Conservation (phyloP, 331 rosid genomes). For the Arachis monticola region DNA sequence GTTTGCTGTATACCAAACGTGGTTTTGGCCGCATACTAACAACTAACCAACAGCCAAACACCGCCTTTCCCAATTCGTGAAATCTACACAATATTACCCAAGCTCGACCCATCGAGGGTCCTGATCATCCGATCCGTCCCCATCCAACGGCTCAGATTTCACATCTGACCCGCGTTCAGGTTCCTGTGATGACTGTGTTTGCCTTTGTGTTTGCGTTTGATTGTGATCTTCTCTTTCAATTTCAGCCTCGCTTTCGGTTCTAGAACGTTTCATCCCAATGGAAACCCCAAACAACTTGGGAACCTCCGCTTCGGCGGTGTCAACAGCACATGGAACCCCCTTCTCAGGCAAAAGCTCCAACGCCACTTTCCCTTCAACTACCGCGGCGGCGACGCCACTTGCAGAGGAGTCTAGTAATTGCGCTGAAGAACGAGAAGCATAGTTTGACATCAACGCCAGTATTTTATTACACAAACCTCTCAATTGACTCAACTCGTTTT, state of each 20-base stretch:
- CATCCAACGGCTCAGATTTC: slow-evolving; percentile 69
- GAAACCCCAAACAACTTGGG: slow-evolving; percentile 87
- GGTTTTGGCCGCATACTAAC: not conserved
- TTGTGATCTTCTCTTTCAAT: slow-evolving; percentile 47
- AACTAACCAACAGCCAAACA: slow-evolving; percentile 14
- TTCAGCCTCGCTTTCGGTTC: slow-evolving; percentile 54
- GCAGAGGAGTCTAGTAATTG: slow-evolving; percentile 50
- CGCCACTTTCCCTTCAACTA: slow-evolving; percentile 50
- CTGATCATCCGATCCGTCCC: slow-evolving; percentile 49
- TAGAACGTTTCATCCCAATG: slow-evolving; percentile 71
- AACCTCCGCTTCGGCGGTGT: slow-evolving; percentile 36
- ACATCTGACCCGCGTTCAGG: slow-evolving; percentile 50
- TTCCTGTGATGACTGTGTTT: slow-evolving; percentile 46
- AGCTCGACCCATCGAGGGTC: slow-evolving; percentile 71
- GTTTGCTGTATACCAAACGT: not conserved
- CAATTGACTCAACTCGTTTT: slow-evolving; percentile 77
- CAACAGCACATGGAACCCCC: slow-evolving; percentile 7
- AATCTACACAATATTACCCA: no score
- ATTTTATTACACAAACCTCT: slow-evolving; percentile 74
- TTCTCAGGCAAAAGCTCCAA: slow-evolving; percentile 57
- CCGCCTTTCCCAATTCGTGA: slow-evolving; percentile 10
- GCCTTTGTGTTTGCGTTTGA: slow-evolving; percentile 35
- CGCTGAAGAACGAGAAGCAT: slow-evolving; percentile 61
- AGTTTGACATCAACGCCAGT: slow-evolving; percentile 71
- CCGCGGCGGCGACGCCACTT: slow-evolving; percentile 17